phyloP scores from a whole-genome alignment of 177 flowering plant species.

The Vitis hybrid region DNA sequence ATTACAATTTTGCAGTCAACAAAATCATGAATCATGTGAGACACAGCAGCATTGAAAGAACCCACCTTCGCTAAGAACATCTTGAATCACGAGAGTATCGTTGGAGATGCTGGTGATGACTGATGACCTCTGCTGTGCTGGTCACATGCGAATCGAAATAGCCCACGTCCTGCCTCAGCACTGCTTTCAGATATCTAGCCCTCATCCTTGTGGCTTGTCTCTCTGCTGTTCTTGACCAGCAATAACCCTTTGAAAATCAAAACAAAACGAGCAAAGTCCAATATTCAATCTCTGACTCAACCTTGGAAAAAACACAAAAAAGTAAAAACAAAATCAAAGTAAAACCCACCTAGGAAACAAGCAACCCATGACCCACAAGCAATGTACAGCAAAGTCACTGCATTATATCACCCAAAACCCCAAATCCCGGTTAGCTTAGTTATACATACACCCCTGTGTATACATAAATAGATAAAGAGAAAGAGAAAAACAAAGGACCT shows the following conservation, averaged over 20 bases:
- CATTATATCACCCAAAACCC: constrained; percentile 37
- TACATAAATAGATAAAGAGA: too few species aligned
- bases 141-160: constrained; percentile 80
- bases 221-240: constrained; percentile 82
- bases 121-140: constrained; percentile 74
- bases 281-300: background rate
- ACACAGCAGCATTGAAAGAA: background rate
- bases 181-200: constrained; percentile 61
- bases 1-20: constrained; percentile 69
- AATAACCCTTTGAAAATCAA: constrained; percentile 55
- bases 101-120: constrained; percentile 77
- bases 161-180: constrained; percentile 73
- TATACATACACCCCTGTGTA: background rate
- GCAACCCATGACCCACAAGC: constrained; percentile 47
- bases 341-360: constrained; percentile 52
- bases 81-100: constrained; percentile 85
- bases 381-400: constrained; percentile 42
- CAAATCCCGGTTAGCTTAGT: background rate
- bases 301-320: background rate
- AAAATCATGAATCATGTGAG: background rate
- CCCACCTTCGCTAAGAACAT: constrained; percentile 78
- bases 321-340: background rate
- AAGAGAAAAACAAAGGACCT: constrained; percentile 34
- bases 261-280: background rate
- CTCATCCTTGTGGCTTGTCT: constrained; percentile 72